These are phyloP conservation scores for Termitomyces sp. DNA, from an alignment of 768 basidiomycete species.

Conservation along the genomic window DNA sequence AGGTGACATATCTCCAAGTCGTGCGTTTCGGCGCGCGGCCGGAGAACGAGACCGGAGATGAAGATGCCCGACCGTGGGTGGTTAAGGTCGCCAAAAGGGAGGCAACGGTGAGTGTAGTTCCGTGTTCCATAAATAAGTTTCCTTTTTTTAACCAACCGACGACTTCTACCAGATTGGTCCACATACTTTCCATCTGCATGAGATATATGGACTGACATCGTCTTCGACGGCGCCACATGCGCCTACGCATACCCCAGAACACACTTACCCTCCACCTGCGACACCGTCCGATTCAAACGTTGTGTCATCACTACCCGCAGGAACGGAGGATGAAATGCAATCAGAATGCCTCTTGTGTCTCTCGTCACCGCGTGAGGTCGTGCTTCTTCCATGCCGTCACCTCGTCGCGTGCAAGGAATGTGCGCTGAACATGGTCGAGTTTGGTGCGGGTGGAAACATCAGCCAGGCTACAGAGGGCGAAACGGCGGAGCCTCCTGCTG, in stretches of 20 bases:
- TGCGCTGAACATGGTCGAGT: slow-evolving; percentile 96
- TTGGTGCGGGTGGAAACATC: slow-evolving; percentile 88
- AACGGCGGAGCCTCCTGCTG: slow-evolving; percentile 19
- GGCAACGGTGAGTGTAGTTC: slow-evolving; percentile 54
- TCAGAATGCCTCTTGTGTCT: slow-evolving; percentile 92
- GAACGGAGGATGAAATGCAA: slow-evolving; percentile 63
- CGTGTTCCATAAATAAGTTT: background rate
- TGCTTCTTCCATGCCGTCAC: slow-evolving; percentile 90
- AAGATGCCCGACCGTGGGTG: slow-evolving; percentile 79
- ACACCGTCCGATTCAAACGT: slow-evolving; percentile 30
- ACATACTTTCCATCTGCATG: slow-evolving; percentile 93
- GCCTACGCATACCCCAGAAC: slow-evolving; percentile 16
- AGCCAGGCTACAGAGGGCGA: slow-evolving; percentile 49
- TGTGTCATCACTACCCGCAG: slow-evolving; percentile 9
- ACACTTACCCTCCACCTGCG: slow-evolving; percentile 10
- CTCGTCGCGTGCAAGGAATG: slow-evolving; percentile 95
- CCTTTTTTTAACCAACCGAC: background rate
- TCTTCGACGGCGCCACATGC: slow-evolving; percentile 30
- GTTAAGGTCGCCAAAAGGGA: slow-evolving; percentile 92
- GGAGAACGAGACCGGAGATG: slow-evolving; percentile 35
- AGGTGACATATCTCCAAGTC: slow-evolving; percentile 85
- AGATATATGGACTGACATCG: slow-evolving; percentile 88
- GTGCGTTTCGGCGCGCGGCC: slow-evolving; percentile 59
- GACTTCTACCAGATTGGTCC: slow-evolving; percentile 66
- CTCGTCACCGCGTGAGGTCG: slow-evolving; percentile 84